phyloP scores from a whole-genome alignment of 179 eudicot species.

The Nepenthes alata region DNA sequence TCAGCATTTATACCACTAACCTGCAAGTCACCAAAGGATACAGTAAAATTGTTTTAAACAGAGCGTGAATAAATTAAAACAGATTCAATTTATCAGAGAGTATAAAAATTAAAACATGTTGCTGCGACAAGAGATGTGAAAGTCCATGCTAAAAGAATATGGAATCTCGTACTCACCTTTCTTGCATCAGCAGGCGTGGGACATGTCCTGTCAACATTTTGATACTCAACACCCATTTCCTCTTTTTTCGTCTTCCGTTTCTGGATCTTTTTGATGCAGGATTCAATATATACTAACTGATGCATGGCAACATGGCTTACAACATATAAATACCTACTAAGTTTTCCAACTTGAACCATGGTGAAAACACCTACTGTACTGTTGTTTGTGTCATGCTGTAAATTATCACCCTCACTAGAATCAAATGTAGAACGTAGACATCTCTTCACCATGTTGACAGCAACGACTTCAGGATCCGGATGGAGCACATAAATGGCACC shows the following conservation, averaged over 20 bases:
- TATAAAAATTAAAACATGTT: not conserved
- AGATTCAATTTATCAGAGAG: not conserved
- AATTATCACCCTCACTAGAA: conserved; percentile 27
- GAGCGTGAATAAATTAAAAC: not conserved
- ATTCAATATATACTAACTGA: conserved; percentile 79
- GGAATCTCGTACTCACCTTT: conserved; percentile 36
- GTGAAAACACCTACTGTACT: conserved; percentile 27
- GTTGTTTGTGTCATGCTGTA: conserved; percentile 28
- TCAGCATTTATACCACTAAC: conserved; percentile 80
- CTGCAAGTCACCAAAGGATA: conserved; percentile 20
- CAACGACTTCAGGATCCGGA: conserved; percentile 77
- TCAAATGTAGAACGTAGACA: conserved; percentile 41
- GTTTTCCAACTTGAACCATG: conserved; percentile 59
- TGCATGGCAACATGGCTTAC: conserved; percentile 87
- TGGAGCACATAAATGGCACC: conserved; percentile 71
- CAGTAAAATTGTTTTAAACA: not conserved
- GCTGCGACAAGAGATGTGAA: not conserved
- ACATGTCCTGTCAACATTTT: conserved; percentile 15
- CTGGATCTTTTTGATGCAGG: conserved; percentile 68
- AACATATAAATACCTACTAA: conserved; percentile 63
- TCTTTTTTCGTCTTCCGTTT: conserved; percentile 70
- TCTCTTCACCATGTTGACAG: conserved; percentile 58
- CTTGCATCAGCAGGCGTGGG: conserved; percentile 21
- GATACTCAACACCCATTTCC: conserved; percentile 36
- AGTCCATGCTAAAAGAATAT: not conserved